phyloP scores from a whole-genome alignment of 2,329 filamentous ascomycete species.

The Scedosporium apiospermum region DNA sequence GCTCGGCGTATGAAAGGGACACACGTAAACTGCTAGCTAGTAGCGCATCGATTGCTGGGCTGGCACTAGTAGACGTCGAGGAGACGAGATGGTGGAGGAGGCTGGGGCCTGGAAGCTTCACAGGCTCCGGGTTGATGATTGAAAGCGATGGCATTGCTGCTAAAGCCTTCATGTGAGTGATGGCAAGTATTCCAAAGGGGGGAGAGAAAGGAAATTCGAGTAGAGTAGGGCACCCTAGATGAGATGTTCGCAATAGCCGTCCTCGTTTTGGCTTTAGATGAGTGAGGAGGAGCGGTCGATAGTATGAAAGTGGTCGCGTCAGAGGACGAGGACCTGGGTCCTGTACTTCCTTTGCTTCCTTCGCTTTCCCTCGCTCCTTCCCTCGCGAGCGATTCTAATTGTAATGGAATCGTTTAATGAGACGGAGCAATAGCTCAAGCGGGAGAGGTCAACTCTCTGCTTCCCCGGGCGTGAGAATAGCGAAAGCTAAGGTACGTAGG shows the following conservation, averaged over 20 bases:
- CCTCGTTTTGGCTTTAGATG: no score
- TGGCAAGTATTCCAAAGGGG: no score
- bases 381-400: no score
- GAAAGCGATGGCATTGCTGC: constrained; percentile 21
- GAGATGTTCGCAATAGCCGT: no score
- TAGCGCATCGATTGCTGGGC: constrained; percentile 56
- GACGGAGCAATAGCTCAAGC: not conserved
- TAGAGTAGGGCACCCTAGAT: constrained; percentile 4
- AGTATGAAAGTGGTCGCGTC: no score
- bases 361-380: no score
- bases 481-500: not conserved
- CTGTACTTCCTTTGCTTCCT: no score
- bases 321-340: no score
- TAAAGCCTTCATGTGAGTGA: not conserved
- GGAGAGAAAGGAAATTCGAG: no score
- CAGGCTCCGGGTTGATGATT: constrained; percentile 30
- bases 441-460: not conserved
- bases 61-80: constrained; percentile 19
- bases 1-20: constrained; percentile 48
- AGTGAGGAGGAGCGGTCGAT: no score
- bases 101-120: constrained; percentile 29
- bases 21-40: constrained; percentile 32
- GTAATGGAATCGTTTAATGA: no score
- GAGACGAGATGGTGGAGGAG: constrained; percentile 52
- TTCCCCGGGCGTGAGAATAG: not conserved